Conservation (phyloP, 2,329 filamentous ascomycete species). For the Neospermospora avenae region DNA sequence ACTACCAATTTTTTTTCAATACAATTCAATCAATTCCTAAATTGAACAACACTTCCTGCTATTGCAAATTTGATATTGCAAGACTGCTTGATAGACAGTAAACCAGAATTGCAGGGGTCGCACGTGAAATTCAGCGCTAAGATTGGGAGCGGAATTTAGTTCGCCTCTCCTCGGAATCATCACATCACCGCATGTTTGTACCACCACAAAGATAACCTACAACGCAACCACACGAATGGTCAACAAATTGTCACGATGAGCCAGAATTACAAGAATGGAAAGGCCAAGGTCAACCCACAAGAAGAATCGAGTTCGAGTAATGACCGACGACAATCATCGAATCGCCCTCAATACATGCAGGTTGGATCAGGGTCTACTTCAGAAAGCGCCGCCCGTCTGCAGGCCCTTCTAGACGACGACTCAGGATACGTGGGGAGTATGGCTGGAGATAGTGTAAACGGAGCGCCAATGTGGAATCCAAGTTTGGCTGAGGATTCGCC, state of each 20-base stretch:
- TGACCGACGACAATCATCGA: conserved; percentile 12
- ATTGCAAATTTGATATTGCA: neutral
- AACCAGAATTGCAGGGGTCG: neutral
- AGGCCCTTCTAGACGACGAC: conserved; percentile 78
- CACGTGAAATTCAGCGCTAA: conserved; percentile 20
- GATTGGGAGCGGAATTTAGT: conserved; percentile 15
- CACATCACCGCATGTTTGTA: conserved; percentile 14
- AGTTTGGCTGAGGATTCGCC: conserved; percentile 46
- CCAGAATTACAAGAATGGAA: conserved; percentile 55
- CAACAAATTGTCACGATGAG: conserved; percentile 47
- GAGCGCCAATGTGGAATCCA: conserved; percentile 43
- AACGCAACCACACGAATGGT: conserved; percentile 22
- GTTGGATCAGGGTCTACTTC: conserved; percentile 80
- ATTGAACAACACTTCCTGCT: neutral
- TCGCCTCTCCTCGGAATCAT: conserved; percentile 20
- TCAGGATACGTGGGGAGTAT: conserved; percentile 89
- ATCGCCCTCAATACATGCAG: conserved; percentile 73
- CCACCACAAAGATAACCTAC: conserved; percentile 13
- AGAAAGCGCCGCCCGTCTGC: conserved; percentile 75
- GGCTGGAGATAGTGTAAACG: conserved; percentile 55
- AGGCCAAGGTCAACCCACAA: conserved; percentile 39
- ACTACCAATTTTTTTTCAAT: neutral
- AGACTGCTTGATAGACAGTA: neutral
- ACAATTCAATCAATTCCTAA: too few relatives aligned
- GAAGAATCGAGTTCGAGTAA: conserved; percentile 22